phyloP scores from a whole-genome alignment of 2,329 filamentous ascomycete species.

The Podosphaera fusca region DNA sequence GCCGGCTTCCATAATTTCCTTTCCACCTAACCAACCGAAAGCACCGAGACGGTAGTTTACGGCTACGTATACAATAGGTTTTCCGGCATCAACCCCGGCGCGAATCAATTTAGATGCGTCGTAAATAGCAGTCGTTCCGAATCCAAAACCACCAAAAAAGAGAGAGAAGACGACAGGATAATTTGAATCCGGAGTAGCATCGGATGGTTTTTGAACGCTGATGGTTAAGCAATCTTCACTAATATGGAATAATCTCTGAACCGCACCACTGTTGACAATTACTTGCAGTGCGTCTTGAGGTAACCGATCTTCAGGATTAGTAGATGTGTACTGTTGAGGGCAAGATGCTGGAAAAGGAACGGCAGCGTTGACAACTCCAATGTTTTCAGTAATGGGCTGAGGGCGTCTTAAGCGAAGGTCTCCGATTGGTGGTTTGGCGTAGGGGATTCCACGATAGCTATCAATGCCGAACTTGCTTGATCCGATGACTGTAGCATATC shows the following conservation, averaged over 20 bases:
- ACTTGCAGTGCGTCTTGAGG: background rate
- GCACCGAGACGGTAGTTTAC: conserved; percentile 58
- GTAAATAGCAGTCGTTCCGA: conserved; percentile 28
- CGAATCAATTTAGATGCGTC: conserved; percentile 25
- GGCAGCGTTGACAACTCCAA: conserved; percentile 36
- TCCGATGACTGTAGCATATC: conserved; percentile 4
- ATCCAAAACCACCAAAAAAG: conserved; percentile 41
- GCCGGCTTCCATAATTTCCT: conserved; percentile 42
- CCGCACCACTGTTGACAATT: background rate
- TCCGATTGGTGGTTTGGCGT: conserved; percentile 44
- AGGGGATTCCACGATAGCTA: conserved; percentile 37
- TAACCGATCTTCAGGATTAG: conserved; percentile 1
- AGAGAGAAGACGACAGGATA: conserved; percentile 51
- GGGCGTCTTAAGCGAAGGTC: conserved; percentile 46
- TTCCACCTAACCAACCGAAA: conserved; percentile 51
- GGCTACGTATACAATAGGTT: conserved; percentile 51
- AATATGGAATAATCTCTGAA: conserved; percentile 35
- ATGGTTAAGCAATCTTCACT: conserved; percentile 44
- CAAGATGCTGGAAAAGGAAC: conserved; percentile 36
- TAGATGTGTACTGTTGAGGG: conserved; percentile 37
- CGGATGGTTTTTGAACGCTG: conserved; percentile 33
- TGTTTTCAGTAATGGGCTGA: conserved; percentile 27
- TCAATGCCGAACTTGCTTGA: conserved; percentile 5
- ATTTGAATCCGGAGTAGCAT: conserved; percentile 28
- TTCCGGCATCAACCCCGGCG: conserved; percentile 23